A percentile compares a stretch with the other conserved stretches of the same genome.
Evolutionary conservation across 1,284 basidiomycete species (phyloP).

Genomic region (Leccinum angustisporum): DNA sequence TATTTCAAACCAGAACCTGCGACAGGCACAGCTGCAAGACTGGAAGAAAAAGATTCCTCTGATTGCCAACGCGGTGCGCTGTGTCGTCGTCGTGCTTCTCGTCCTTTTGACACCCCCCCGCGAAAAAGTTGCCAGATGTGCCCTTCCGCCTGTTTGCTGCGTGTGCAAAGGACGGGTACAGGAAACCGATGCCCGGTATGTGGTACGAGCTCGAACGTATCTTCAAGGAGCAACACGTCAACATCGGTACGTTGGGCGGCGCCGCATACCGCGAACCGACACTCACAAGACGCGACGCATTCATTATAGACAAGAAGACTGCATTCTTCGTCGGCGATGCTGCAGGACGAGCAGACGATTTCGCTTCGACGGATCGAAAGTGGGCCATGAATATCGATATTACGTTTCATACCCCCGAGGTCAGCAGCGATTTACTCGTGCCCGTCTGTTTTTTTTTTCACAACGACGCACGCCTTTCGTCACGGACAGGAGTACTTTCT

Average conservation of each 20-base stretch:
- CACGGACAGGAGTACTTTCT: constrained; percentile 76
- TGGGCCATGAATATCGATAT: constrained; percentile 79
- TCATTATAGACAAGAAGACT: constrained; percentile 52
- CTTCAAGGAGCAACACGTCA: constrained; percentile 54
- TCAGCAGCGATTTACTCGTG: constrained; percentile 25
- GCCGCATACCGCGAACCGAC: too few relatives aligned
- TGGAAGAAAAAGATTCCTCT: constrained; percentile 78
- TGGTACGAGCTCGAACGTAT: constrained; percentile 72
- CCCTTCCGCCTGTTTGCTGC: constrained; percentile 85
- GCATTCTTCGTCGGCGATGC: constrained; percentile 91
- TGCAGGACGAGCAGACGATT: constrained; percentile 76
- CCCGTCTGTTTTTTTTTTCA: not conserved
- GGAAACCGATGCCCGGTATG: constrained; percentile 92
- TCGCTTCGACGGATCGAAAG: constrained; percentile 80
- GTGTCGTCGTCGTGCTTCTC: not conserved
- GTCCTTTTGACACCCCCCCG: not conserved
- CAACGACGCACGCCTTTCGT: constrained; percentile 1
- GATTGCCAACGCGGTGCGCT: constrained; percentile 66
- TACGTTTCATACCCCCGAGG: constrained; percentile 70
- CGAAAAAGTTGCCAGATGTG: constrained; percentile 49
- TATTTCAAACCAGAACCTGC: constrained; percentile 77
- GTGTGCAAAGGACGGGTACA: constrained; percentile 67
- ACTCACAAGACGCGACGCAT: too few relatives aligned
- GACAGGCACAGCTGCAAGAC: constrained; percentile 45
- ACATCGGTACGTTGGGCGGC: constrained; percentile 55